Evolutionary conservation across 176 grass and related monocot species (phyloP).

Genomic region (Urochloa ruziziensis): DNA sequence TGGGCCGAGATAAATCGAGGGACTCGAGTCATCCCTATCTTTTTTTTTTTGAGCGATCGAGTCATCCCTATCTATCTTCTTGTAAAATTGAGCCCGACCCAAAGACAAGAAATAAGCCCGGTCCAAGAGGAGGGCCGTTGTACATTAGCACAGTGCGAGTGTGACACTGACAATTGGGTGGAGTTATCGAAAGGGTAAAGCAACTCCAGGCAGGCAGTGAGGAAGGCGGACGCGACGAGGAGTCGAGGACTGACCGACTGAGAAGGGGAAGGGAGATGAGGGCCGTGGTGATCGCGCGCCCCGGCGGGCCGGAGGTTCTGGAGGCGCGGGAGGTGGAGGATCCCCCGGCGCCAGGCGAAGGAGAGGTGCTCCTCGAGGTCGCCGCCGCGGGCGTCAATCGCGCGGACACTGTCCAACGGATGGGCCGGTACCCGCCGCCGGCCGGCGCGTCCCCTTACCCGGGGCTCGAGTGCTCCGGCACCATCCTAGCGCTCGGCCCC

Average conservation of each 20-base stretch:
- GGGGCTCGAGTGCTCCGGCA: constrained; percentile 83
- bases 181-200: too few relatives aligned
- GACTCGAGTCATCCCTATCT: too few relatives aligned
- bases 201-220: too few relatives aligned
- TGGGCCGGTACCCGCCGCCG: constrained; percentile 55
- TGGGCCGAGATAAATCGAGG: too few relatives aligned
- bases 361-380: constrained; percentile 69
- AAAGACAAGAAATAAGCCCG: too few relatives aligned
- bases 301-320: constrained; percentile 72
- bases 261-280: constrained; percentile 42
- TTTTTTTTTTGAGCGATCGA: too few relatives aligned
- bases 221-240: neutral
- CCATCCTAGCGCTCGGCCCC: constrained; percentile 56
- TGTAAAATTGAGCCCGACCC: too few relatives aligned
- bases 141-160: too few relatives aligned
- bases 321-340: constrained; percentile 63
- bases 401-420: constrained; percentile 72
- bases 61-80: too few relatives aligned
- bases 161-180: too few relatives aligned
- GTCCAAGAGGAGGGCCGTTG: too few relatives aligned
- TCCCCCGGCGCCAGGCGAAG: constrained; percentile 39
- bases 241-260: neutral
- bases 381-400: constrained; percentile 70
- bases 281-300: constrained; percentile 63
- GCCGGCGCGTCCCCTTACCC: constrained; percentile 64